phyloP scores from a whole-genome alignment of 164 flowering plant genomes.

The Tetrastigma voinierianum region DNA sequence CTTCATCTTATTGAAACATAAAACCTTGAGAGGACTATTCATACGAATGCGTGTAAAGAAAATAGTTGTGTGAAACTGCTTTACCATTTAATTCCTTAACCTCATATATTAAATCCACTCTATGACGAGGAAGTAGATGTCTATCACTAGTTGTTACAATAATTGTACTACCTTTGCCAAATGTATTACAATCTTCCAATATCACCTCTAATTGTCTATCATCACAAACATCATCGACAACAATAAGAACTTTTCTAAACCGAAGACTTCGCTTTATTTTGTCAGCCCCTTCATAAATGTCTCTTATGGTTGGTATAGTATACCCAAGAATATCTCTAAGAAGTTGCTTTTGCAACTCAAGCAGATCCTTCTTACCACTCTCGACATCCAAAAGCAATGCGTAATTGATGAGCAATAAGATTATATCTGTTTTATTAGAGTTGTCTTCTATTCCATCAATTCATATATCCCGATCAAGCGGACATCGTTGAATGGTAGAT shows the following conservation, averaged over 20 bases:
- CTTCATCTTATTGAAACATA: neutral
- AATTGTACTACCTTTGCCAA: conserved; percentile 3
- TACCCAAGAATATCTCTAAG: conserved; percentile 7
- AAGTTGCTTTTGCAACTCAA: conserved; percentile 11
- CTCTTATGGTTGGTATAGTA: neutral
- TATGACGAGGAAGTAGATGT: neutral
- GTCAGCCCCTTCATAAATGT: neutral
- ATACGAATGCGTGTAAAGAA: conserved; percentile 1
- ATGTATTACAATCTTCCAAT: neutral
- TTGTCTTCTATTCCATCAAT: conserved; percentile 6
- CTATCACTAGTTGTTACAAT: conserved; percentile 1
- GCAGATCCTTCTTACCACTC: neutral
- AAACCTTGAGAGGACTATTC: neutral
- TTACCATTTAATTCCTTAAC: neutral
- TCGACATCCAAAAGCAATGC: conserved; percentile 12
- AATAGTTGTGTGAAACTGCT: neutral
- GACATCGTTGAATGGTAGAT: neutral
- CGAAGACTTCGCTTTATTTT: conserved; percentile 7
- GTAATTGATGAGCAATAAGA: neutral
- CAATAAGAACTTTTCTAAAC: conserved; percentile 13
- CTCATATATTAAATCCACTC: neutral
- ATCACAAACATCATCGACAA: conserved; percentile 27
- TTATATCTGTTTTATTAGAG: conserved; percentile 13
- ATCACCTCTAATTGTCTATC: conserved; percentile 5
- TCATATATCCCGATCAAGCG: neutral